phyloP scores from a whole-genome alignment of 2,329 filamentous ascomycete genomes.

The Penicillium sp. region DNA sequence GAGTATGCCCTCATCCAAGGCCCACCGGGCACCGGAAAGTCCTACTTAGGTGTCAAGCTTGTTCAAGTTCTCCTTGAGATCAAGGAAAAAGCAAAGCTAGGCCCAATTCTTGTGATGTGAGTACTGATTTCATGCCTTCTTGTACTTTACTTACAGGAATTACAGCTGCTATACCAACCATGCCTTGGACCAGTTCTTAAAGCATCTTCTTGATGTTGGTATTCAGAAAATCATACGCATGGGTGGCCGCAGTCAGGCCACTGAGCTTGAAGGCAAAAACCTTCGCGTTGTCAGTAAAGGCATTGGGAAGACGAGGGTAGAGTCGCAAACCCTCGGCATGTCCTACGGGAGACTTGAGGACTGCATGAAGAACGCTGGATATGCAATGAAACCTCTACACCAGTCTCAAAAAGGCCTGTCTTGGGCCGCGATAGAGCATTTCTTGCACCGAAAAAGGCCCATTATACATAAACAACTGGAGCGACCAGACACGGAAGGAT shows the following conservation, averaged over 20 bases:
- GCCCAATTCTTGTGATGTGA: constrained; percentile 4
- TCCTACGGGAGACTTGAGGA: background rate
- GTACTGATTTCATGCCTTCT: background rate
- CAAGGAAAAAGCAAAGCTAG: background rate
- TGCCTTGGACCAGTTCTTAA: constrained; percentile 62
- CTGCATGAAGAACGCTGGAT: background rate
- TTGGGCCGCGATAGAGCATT: background rate
- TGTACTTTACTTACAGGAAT: background rate
- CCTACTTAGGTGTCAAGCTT: constrained; percentile 7
- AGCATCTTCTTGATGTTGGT: constrained; percentile 60
- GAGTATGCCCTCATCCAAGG: constrained; percentile 15
- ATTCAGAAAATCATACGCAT: constrained; percentile 38
- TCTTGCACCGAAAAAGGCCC: background rate
- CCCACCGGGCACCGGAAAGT: constrained; percentile 14
- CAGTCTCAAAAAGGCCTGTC: constrained; percentile 2
- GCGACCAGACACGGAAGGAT: background rate
- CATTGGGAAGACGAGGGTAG: constrained; percentile 3
- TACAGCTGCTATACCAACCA: constrained; percentile 62
- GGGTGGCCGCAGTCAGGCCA: constrained; percentile 6
- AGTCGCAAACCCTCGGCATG: background rate
- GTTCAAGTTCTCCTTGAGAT: constrained; percentile 4
- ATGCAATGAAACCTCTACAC: constrained; percentile 2
- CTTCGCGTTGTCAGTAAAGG: constrained; percentile 3
- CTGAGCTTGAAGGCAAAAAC: constrained; percentile 9
- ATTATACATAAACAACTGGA: background rate